phyloP scores from a whole-genome alignment of 345 rosid species.

The Lumnitzera racemosa region DNA sequence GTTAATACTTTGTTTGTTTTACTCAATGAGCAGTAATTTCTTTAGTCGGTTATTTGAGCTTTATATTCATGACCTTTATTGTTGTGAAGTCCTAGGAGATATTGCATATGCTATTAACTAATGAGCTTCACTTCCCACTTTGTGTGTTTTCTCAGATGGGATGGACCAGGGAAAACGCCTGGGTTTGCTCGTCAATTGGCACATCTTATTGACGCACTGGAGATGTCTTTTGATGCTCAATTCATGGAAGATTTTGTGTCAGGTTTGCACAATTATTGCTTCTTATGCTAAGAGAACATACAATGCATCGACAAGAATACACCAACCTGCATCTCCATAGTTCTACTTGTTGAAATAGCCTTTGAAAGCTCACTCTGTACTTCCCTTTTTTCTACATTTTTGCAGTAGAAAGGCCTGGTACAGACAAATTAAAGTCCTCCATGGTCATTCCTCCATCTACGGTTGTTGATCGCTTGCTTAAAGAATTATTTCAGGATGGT shows the following conservation, averaged over 20 bases:
- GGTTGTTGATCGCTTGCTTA: conserved; percentile 83
- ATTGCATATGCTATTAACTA: no score
- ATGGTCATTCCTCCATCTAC: conserved; percentile 79
- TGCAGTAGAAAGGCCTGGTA: conserved; percentile 64
- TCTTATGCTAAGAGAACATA: not conserved
- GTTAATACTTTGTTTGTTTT: not conserved
- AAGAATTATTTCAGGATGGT: conserved; percentile 91
- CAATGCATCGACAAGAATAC: conserved; percentile 1
- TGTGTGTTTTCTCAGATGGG: conserved; percentile 29
- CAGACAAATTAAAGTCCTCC: conserved; percentile 61
- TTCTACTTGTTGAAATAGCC: not conserved
- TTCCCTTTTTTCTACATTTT: conserved; percentile 11
- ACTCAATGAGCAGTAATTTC: not conserved
- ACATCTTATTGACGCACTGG: conserved; percentile 68
- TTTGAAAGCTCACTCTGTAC: not conserved
- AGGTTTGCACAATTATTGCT: conserved; percentile 40
- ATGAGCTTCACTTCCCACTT: no score
- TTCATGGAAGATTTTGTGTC: conserved; percentile 93
- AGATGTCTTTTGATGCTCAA: conserved; percentile 61
- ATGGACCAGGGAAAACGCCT: conserved; percentile 43
- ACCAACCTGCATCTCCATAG: not conserved
- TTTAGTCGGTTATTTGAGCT: no score
- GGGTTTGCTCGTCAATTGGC: conserved; percentile 82
- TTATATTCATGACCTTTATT: no score
- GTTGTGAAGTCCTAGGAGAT: no score